Evolutionary conservation across 106 monocot species (phyloP), one percentile per base, ranked within the genome.

Genomic region (Allium fistulosum): DNA sequence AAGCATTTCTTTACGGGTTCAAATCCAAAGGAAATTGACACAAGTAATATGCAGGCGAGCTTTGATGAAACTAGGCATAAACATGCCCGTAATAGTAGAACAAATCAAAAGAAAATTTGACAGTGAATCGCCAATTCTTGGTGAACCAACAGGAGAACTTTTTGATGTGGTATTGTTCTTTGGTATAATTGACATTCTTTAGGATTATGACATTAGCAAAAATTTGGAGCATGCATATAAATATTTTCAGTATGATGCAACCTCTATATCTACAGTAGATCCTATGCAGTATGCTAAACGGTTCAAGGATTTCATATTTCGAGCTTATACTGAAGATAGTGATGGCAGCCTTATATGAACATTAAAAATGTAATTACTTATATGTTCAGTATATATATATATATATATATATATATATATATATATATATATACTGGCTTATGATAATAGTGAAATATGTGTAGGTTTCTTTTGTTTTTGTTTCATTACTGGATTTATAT

Each of bases 131-230:
- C 56, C 63, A 58, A 76, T 84, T 9, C 76, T 81, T 2, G 83
- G 83, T n/a, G 90, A 87, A 51, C 77, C 81, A 4, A 81, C 79
- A 45, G 90, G 90, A 11, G 90, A 91, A 61, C 75, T 78, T 52
- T 81, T 73, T 9, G 80, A 88, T 28, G 92, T 85, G 6, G 27
- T 92, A 4, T 63, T 92, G 61, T 92, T 85, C 79, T 92, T 92
- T 14, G 92, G 92, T 61, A 92, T 92, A 65, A 92, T 92, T 12
- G 92, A 92, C 74, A 92, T 92, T 46, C 85, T 92, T 46, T 88
- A 92, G 71, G 92, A 92, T 58, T 92, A 92, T 11, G 92, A 92
- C 55, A 92, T 92, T 62, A 88, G 85, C 69, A 92, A 92, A 68
- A 92, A 88, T 57, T 78, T 92, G 0, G 92, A 92, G 55, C 92